Percentiles rank a stretch among this genome's conserved stretches.
Evolutionary conservation across 305 asterid species (phyloP).

Genomic region (Solanum hybrid): DNA sequence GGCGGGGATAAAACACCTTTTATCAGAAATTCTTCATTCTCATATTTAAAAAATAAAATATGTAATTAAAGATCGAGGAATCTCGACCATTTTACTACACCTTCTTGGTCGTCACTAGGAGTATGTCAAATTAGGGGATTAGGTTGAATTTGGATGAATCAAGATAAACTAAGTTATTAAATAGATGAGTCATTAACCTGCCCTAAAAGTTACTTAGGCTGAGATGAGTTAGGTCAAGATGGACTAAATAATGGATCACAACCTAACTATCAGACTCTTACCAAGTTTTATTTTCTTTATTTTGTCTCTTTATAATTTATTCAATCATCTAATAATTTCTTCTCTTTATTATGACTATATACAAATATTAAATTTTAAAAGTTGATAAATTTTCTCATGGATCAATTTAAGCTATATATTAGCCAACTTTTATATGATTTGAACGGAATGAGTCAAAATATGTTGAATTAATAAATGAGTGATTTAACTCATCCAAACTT

Average conservation of each 20-base stretch:
- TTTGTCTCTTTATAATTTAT: no score
- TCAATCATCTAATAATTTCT: no score
- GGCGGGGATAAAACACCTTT: neutral
- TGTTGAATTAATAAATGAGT: no score
- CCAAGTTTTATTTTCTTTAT: no score
- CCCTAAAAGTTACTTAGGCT: neutral
- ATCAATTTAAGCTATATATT: no score
- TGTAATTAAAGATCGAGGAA: neutral
- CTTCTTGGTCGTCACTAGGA: neutral
- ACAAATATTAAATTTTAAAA: no score
- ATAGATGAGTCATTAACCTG: neutral
- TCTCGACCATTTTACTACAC: neutral
- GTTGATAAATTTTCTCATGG: no score
- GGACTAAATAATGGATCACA: neutral
- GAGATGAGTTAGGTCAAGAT: neutral
- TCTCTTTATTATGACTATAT: no score
- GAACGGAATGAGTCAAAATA: no score
- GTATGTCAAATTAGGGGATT: neutral
- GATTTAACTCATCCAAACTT: no score
- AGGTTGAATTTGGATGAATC: neutral
- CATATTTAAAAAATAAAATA: neutral
- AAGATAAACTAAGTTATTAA: neutral
- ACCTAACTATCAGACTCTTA: neutral
- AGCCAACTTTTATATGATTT: no score
- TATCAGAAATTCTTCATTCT: neutral